A percentile compares a stretch with the other conserved stretches of the same genome.
Evolutionary conservation across 2,329 filamentous ascomycete genomes (phyloP).

Genomic region (Tolypocladium pustulatum): DNA sequence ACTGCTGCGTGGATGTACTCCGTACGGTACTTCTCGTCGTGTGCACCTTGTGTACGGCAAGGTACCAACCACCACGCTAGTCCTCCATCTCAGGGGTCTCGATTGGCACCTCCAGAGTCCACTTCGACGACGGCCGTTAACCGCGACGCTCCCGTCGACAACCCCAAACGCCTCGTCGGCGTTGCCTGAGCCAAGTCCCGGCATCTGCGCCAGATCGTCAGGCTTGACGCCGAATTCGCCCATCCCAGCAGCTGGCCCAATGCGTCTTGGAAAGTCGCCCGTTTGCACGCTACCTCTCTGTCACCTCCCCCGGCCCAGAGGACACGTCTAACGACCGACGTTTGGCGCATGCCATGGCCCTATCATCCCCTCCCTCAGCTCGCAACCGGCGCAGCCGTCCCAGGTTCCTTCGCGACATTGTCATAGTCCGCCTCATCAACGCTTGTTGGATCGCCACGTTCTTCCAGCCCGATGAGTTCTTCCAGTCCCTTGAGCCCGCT

Average conservation of each 20-base stretch:
- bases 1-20: background rate
- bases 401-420: conserved; percentile 23
- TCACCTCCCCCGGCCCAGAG: background rate
- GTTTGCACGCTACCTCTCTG: background rate
- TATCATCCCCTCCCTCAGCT: conserved; percentile 2
- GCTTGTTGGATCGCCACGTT: conserved; percentile 73
- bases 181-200: background rate
- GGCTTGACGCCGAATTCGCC: background rate
- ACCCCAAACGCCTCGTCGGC: background rate
- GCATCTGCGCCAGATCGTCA: background rate
- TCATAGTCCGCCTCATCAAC: conserved; percentile 71
- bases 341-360: background rate
- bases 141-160: background rate
- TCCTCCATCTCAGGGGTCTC: background rate
- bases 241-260: background rate
- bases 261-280: background rate
- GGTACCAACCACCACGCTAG: background rate
- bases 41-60: too few relatives aligned
- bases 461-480: conserved; percentile 98
- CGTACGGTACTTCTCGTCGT: background rate
- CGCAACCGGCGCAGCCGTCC: conserved; percentile 9
- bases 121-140: background rate
- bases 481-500: conserved; percentile 88
- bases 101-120: background rate
- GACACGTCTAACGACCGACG: background rate